phyloP scores from a whole-genome alignment of 202 grass and related monocot genomes.

The Zoysia matrella region DNA sequence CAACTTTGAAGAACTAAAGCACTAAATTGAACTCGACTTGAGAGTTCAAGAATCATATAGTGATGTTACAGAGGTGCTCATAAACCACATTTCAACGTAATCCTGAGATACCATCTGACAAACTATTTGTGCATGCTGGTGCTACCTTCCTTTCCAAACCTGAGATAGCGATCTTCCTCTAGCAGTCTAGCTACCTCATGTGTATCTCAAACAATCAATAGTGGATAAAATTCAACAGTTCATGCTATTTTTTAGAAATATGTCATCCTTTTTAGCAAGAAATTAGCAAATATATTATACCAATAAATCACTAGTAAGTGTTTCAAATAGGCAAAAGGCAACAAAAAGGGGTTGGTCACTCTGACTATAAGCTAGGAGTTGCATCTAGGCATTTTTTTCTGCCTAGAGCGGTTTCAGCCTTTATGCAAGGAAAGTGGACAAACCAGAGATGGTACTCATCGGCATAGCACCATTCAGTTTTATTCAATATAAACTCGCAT shows the following conservation, averaged over 20 bases:
- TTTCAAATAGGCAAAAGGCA: not conserved
- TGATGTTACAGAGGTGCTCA: not conserved
- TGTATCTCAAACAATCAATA: not conserved
- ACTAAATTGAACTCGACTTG: not conserved
- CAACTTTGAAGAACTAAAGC: not conserved
- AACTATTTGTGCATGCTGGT: not conserved
- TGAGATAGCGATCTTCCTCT: not conserved
- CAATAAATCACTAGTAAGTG: not conserved
- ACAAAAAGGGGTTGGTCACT: not conserved
- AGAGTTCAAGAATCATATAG: not conserved
- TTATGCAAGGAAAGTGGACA: not conserved
- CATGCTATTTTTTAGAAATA: constrained; percentile 6
- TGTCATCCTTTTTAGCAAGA: not conserved
- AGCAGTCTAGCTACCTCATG: not conserved
- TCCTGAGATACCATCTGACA: not conserved
- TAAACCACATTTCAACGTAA: not conserved
- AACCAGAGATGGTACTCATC: not conserved
- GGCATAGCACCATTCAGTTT: not conserved
- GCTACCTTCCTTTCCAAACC: not conserved
- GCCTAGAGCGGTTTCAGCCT: not conserved
- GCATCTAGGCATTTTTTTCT: not conserved
- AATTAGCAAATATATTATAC: not conserved
- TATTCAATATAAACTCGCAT: not conserved
- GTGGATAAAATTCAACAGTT: not conserved
- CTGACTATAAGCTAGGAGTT: not conserved